Evolutionary conservation across 2,329 filamentous ascomycete genomes (phyloP).

Genomic region (Fusarium tanahbumbuense): DNA sequence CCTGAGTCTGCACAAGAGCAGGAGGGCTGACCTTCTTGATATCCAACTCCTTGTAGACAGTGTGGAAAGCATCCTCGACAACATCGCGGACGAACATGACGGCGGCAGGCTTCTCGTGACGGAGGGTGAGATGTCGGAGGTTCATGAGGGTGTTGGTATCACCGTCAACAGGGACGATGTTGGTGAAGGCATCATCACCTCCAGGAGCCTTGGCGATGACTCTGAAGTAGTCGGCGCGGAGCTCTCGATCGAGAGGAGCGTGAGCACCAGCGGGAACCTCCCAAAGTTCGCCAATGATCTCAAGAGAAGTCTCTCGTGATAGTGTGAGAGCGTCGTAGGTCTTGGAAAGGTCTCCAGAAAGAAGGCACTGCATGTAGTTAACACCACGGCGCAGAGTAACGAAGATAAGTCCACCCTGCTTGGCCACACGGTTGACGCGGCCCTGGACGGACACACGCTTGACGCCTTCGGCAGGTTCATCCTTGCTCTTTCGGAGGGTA

Average conservation of each 20-base stretch:
- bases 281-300: slow-evolving; percentile 84
- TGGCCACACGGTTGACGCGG: slow-evolving; percentile 82
- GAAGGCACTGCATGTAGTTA: slow-evolving; percentile 71
- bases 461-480: slow-evolving; percentile 42
- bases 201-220: slow-evolving; percentile 78
- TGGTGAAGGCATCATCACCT: slow-evolving; percentile 92
- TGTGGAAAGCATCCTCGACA: slow-evolving; percentile 83
- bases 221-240: slow-evolving; percentile 90
- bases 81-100: slow-evolving; percentile 89
- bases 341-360: slow-evolving; percentile 78
- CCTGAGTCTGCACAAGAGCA: slow-evolving; percentile 92
- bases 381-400: slow-evolving; percentile 86
- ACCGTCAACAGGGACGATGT: slow-evolving; percentile 61
- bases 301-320: slow-evolving; percentile 87
- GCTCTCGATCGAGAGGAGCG: slow-evolving; percentile 85
- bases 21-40: slow-evolving; percentile 89
- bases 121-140: slow-evolving; percentile 85
- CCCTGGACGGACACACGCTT: slow-evolving; percentile 79
- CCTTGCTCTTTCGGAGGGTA: slow-evolving; percentile 51
- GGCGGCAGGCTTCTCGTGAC: slow-evolving; percentile 84
- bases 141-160: slow-evolving; percentile 71
- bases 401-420: slow-evolving; percentile 87
- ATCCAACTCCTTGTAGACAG: slow-evolving; percentile 79
- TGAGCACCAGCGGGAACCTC: slow-evolving; percentile 83
- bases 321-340: slow-evolving; percentile 92